Evolutionary conservation across 2,329 filamentous ascomycete genomes (phyloP).

Genomic region (Dactylellina parvicollis): DNA sequence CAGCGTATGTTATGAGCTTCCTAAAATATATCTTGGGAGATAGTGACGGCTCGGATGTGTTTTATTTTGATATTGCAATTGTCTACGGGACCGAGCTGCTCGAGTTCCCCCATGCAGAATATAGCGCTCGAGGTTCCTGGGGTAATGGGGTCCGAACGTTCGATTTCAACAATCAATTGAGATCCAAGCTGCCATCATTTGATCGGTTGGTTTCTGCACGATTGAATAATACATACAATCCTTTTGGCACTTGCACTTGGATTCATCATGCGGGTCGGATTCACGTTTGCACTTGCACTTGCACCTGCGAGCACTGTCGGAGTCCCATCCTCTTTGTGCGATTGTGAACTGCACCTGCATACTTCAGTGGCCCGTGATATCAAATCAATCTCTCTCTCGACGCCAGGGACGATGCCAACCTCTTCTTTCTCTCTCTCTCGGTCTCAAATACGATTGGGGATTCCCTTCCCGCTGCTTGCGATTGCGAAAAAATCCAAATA

Average conservation of each 20-base stretch:
- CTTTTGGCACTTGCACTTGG: not conserved
- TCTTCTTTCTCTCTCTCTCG: not conserved
- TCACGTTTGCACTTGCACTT: conserved; percentile 13
- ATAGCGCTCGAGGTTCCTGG: too few relatives aligned
- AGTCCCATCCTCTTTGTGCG: not conserved
- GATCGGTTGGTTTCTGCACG: too few relatives aligned
- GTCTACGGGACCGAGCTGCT: not conserved
- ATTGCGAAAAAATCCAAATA: not conserved
- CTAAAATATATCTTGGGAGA: conserved; percentile 44
- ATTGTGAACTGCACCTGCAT: conserved; percentile 2
- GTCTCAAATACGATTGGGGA: not conserved
- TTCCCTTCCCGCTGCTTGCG: not conserved
- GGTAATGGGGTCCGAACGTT: conserved; percentile 16
- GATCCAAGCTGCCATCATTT: not conserved
- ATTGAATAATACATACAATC: not conserved
- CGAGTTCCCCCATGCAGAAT: too few relatives aligned
- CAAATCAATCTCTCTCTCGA: conserved; percentile 16
- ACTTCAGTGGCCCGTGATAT: conserved; percentile 12
- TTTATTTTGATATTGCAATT: too few relatives aligned
- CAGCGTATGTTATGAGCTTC: conserved; percentile 8
- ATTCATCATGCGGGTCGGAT: conserved; percentile 23
- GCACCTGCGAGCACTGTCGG: not conserved
- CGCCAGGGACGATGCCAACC: conserved; percentile 9
- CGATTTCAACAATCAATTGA: conserved; percentile 8
- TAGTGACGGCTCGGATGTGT: not conserved